Evolutionary conservation across 2,329 filamentous ascomycete genomes (phyloP).

Genomic region (Zarea fungicola): DNA sequence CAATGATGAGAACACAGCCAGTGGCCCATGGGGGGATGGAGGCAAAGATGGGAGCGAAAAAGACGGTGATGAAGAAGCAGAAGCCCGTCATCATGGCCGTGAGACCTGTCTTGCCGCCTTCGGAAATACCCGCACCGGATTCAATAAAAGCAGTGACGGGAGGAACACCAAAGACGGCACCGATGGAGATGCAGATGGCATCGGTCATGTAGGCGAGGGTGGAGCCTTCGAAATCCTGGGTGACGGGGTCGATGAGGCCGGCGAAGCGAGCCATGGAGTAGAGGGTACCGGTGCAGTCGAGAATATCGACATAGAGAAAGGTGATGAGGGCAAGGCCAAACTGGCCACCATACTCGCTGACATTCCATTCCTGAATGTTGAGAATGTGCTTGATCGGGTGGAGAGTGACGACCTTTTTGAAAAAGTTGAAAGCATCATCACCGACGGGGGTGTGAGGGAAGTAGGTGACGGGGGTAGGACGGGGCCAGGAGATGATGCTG

Average conservation of each 20-base stretch:
- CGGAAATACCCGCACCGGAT: conserved; percentile 83
- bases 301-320: conserved; percentile 85
- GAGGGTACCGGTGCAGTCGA: conserved; percentile 79
- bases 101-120: conserved; percentile 80
- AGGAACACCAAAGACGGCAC: conserved; percentile 69
- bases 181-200: conserved; percentile 71
- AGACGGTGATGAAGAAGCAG: conserved; percentile 81
- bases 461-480: conserved; percentile 68
- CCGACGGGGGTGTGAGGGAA: conserved; percentile 71
- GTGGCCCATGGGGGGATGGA: conserved; percentile 88
- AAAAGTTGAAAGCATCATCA: conserved; percentile 72
- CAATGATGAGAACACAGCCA: conserved; percentile 79
- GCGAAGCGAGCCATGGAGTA: conserved; percentile 88
- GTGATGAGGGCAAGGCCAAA: conserved; percentile 82
- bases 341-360: conserved; percentile 63
- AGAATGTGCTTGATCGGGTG: conserved; percentile 68
- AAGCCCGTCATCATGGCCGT: conserved; percentile 73
- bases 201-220: conserved; percentile 81
- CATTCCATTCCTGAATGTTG: conserved; percentile 67
- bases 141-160: conserved; percentile 86
- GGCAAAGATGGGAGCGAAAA: conserved; percentile 87
- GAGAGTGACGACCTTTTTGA: conserved; percentile 82
- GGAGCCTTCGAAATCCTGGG: conserved; percentile 83
- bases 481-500: conserved; percentile 84
- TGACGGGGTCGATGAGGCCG: conserved; percentile 72